These are phyloP conservation scores for Aschersonia sp. DNA, from an alignment of 2,329 filamentous ascomycete species.

Conservation along the genomic window DNA sequence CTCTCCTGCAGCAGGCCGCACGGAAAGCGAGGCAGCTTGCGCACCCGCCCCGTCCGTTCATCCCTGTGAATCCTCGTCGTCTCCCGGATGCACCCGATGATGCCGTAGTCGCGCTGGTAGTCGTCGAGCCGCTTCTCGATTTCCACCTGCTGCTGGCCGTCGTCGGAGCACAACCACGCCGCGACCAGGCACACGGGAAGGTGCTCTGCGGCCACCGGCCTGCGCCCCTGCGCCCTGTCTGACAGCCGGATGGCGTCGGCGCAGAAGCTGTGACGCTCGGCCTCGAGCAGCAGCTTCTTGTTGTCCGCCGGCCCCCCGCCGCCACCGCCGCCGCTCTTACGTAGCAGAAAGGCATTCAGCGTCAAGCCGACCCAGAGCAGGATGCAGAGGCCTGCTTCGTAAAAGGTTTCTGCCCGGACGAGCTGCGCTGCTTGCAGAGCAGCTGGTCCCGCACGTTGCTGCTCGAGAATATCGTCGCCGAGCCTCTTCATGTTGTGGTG, in stretches of 20 bases:
- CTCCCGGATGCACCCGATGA: background rate
- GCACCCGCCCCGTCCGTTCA: background rate
- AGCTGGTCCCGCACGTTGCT: background rate
- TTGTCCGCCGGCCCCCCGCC: too few relatives aligned
- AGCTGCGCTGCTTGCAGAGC: constrained; percentile 1
- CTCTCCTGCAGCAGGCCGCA: background rate
- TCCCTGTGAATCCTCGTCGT: background rate
- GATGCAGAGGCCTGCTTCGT: constrained; percentile 6
- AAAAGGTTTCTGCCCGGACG: constrained; percentile 3
- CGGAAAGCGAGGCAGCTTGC: background rate
- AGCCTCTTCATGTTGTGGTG: constrained; percentile 2
- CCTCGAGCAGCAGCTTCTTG: background rate
- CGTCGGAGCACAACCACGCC: constrained; percentile 13
- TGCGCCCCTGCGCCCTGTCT: constrained; percentile 7
- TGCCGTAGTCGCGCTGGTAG: constrained; percentile 8
- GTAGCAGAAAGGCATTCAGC: constrained; percentile 11
- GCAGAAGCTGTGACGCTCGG: constrained; percentile 3
- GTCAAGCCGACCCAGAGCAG: constrained; percentile 9
- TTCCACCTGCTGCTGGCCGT: constrained; percentile 6
- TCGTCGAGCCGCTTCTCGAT: constrained; percentile 6
- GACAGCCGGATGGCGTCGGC: constrained; percentile 11
- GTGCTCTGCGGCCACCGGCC: constrained; percentile 14
- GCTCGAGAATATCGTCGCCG: constrained; percentile 1
- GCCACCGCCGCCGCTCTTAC: background rate
- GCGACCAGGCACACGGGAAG: constrained; percentile 12